Evolutionary conservation across 116 monocot species (phyloP), one percentile per base, ranked within the genome.

Genomic region (Trichopus zeylanicus): DNA sequence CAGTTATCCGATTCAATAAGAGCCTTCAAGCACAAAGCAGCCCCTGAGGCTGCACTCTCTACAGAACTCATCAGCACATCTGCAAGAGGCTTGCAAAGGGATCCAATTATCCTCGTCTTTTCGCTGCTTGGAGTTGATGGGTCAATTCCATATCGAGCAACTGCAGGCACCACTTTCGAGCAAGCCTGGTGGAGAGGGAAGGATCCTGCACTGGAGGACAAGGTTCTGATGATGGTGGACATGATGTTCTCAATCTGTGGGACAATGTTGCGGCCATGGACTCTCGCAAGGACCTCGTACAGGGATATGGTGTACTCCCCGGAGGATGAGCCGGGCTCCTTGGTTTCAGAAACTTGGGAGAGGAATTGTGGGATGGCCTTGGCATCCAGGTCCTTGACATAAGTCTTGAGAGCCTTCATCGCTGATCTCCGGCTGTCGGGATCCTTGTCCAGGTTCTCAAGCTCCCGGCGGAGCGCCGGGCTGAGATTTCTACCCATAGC

Each of bases 121-220:
- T 86, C 95, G n/a, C 53, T 66, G 7, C 78, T 75, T 6, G 83
- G 76, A 2, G 81, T 84, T 5, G 87, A 86, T 18, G 78, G 79
- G 20, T 95, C 86, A 24, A 95, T 95, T 21, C 79, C 95, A 60
- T 95, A 90, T 10, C 95, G 84, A 25, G 95, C 90, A 32, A 95
- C 83, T 0, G 95, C 90, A 7, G 90, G 90, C 37, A 90, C 95
- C 0, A 95, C 95, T 65, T 84, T 95, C 7, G 90, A 78, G 62
- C 95, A 95, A 6, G 95, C 90, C 55, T 95, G 95, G 59, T 95
- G 95, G 11, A 95, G 74, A 4, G 95, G 84, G 49, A 95, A 87
- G 6, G 86, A 89, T 22, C 90, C 84, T 2, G 77, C 87, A 47
- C 84, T 95, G 24, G 81, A 70, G 0, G 86, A 81, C 35, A 95